A percentile compares a stretch with the other conserved stretches of the same genome.
Evolutionary conservation across 805 yeast genomes (phyloP).

Genomic region (Cyberlindnera suaveolens): DNA sequence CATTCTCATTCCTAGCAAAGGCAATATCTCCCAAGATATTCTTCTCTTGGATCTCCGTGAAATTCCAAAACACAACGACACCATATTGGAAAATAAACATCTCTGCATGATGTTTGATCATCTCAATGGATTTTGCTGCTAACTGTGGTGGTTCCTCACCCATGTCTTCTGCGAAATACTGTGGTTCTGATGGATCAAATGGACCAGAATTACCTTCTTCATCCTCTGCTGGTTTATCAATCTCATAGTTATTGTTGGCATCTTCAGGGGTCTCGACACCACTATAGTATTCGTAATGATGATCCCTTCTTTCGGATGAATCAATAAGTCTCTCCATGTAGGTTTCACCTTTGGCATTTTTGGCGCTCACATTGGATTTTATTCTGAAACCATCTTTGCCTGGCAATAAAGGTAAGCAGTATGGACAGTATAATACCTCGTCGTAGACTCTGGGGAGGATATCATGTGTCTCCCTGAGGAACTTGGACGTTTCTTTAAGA

Average conservation of each 20-base stretch:
- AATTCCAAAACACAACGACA: conserved; percentile 97
- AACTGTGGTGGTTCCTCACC: conserved; percentile 13
- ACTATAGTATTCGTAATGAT: conserved; percentile 84
- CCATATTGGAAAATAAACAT: conserved; percentile 88
- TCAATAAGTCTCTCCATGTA: conserved; percentile 74
- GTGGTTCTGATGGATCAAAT: conserved; percentile 93
- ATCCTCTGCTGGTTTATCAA: conserved; percentile 26
- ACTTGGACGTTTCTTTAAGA: conserved; percentile 54
- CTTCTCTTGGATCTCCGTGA: conserved; percentile 86
- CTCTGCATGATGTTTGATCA: conserved; percentile 59
- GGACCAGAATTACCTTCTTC: conserved; percentile 34
- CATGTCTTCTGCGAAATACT: conserved; percentile 58
- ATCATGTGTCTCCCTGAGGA: conserved; percentile 63
- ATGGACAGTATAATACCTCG: conserved; percentile 89
- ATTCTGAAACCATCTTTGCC: conserved; percentile 77
- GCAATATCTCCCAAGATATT: conserved; percentile 87
- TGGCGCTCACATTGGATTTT: conserved; percentile 49
- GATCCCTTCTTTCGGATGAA: conserved; percentile 80
- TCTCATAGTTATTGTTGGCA: conserved; percentile 37
- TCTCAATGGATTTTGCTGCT: conserved; percentile 14
- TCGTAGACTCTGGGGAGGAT: conserved; percentile 85
- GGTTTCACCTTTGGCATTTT: conserved; percentile 33
- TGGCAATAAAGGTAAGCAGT: conserved; percentile 78
- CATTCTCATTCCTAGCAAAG: conserved; percentile 38
- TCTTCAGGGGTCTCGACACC: conserved; percentile 62